These are phyloP conservation scores for Lodderomyces pseudojiufengensis DNA, from an alignment of 1,139 yeast genomes.

Conservation along the genomic window DNA sequence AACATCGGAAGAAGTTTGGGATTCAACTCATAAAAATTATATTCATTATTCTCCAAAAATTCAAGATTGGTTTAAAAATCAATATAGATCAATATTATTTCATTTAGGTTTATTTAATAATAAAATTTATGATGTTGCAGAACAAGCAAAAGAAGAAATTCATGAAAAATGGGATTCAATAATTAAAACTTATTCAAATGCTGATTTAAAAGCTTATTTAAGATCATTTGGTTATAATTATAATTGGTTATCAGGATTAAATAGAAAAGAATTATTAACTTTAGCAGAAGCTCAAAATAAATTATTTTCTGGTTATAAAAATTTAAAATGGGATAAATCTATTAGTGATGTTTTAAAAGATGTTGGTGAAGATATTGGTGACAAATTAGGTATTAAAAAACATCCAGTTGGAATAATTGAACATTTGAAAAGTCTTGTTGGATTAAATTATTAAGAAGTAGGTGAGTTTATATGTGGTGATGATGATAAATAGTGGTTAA, in stretches of 20 bases:
- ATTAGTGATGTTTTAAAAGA: conserved; percentile 21
- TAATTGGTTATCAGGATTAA: conserved; percentile 28
- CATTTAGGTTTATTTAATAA: conserved; percentile 10
- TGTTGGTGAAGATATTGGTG: conserved; percentile 17
- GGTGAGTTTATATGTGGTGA: no score
- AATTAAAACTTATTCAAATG: conserved; percentile 43
- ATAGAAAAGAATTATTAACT: conserved; percentile 43
- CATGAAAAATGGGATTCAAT: conserved; percentile 18
- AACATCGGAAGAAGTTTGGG: neutral
- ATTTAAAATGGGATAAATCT: conserved; percentile 23
- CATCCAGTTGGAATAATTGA: conserved; percentile 9
- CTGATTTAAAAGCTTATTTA: conserved; percentile 53
- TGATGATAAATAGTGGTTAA: neutral
- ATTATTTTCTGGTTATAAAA: conserved; percentile 19
- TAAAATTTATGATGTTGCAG: conserved; percentile 11
- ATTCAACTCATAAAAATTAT: conserved; percentile 5
- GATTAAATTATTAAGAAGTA: conserved; percentile 7
- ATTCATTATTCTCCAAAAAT: conserved; percentile 8
- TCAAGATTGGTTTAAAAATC: conserved; percentile 5
- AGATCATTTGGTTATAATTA: conserved; percentile 47
- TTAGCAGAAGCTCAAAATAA: conserved; percentile 45
- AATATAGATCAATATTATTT: conserved; percentile 6
- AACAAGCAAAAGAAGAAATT: conserved; percentile 33
- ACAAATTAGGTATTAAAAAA: conserved; percentile 18
- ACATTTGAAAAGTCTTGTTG: conserved; percentile 7